Conservation (phyloP, 225 moss, liverwort and hornwort genomes). For the Sphagnum contortum region DNA sequence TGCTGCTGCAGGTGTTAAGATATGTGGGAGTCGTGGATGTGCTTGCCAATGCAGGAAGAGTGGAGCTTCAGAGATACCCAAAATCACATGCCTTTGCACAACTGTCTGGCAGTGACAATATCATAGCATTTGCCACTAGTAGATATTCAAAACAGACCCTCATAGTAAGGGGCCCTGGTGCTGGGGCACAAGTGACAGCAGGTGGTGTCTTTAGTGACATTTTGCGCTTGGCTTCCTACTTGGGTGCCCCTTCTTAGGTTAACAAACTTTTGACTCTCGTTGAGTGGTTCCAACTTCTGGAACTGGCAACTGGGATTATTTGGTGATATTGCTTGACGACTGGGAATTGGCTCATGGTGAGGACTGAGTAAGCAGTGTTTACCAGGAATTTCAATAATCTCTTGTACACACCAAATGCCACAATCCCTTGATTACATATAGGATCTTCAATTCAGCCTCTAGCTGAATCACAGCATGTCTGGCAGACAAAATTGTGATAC, state of each 20-base stretch:
- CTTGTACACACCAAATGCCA: no score
- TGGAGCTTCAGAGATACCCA: constrained; percentile 53
- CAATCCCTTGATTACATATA: no score
- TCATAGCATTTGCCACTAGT: constrained; percentile 74
- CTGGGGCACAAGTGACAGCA: constrained; percentile 90
- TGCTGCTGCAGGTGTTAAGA: constrained; percentile 59
- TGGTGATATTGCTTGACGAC: no score
- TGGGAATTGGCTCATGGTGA: no score
- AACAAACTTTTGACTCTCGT: no score
- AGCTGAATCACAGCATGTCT: no score
- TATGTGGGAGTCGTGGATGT: constrained; percentile 91
- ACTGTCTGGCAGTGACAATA: constrained; percentile 78
- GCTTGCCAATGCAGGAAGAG: constrained; percentile 55
- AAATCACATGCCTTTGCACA: constrained; percentile 80
- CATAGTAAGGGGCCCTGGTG: constrained; percentile 90
- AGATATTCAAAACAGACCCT: constrained; percentile 70
- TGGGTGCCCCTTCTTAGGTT: constrained; percentile 58
- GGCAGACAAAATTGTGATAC: no score
- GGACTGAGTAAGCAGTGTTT: no score
- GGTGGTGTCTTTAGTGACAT: constrained; percentile 88
- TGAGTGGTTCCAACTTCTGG: no score
- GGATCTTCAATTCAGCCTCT: no score
- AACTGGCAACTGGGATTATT: no score
- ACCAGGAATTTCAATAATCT: no score
- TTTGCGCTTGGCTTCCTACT: constrained; percentile 72